These are phyloP conservation scores for Pseudevernia furfuracea DNA, from an alignment of 495 filamentous ascomycete species.

Conservation along the genomic window DNA sequence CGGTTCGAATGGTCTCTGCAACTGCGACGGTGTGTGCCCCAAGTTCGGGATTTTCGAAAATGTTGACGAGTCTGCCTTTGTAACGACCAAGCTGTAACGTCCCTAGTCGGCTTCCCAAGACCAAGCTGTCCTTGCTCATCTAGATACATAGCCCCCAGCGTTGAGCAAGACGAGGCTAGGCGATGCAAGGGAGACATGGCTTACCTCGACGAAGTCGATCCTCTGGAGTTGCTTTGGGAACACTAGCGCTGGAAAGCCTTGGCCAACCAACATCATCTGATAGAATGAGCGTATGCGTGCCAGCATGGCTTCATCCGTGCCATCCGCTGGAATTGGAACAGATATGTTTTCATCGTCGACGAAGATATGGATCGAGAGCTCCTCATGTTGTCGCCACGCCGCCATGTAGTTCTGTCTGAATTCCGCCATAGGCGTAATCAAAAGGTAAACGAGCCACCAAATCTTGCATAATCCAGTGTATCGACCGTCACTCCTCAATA, in stretches of 20 bases:
- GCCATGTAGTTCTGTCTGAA: background rate
- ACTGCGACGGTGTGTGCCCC: slow-evolving; percentile 2
- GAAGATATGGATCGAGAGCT: background rate
- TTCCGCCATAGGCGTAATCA: background rate
- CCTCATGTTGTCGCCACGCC: background rate
- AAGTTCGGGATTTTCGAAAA: background rate
- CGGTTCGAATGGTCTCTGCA: background rate
- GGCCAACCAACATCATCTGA: slow-evolving; percentile 1
- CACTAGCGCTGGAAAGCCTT: background rate
- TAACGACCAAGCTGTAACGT: background rate
- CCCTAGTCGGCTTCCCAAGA: background rate
- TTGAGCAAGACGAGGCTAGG: background rate
- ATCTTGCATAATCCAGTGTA: background rate
- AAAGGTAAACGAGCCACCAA: background rate
- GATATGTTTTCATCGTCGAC: background rate
- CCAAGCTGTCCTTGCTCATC: slow-evolving; percentile 3
- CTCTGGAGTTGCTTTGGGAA: background rate
- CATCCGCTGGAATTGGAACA: background rate
- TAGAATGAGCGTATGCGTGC: background rate
- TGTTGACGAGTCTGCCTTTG: background rate
- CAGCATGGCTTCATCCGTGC: background rate
- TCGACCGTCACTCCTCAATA: background rate
- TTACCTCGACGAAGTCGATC: background rate
- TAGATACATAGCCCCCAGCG: background rate
- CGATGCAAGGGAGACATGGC: background rate